Base-by-base conservation (phyloP, 2,329 filamentous ascomycete species). In the Talaromyces sp. region DNA sequence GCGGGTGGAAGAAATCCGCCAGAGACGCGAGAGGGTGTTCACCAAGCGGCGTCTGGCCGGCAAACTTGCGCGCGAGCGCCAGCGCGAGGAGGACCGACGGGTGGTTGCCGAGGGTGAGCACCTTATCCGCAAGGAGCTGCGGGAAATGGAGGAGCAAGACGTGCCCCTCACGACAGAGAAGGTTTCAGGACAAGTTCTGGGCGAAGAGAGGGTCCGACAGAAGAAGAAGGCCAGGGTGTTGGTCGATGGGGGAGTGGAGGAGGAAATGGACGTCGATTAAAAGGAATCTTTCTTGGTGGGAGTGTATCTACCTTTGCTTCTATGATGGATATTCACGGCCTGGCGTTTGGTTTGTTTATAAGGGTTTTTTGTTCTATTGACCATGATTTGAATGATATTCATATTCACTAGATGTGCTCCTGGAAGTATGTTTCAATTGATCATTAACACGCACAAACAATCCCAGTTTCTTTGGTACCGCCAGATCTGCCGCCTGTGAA, bases 1-100 rank as follows among this genome's bases (percentile, higher is more conserved):
- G 78, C 86, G 93, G 65, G 88, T 98, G 69, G 82, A 85, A 70
- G 93, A 97, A 82, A 93, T 98, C 77, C 84, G 92, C 58, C 78
- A 85, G 61, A 86, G 87, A 73, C 85, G 95, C 73, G 93, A 98
- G 83, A 85, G 91, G 68, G 89, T 89, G 66, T 96, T 97, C 80
- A 97, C 96, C 83, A 93, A 91, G 85, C 88, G 89, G 73, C 88
- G 95, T 74, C 92, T 98, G 90, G 87, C 87, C 57, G 93, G 93
- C 75, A 96, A 96, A 80, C 61, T 74, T 55, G 74, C 74, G 58
- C 88, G 89, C 78, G 89, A 89, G 77, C 85, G 87, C 73, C 87
- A 95, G 81, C 82, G 90, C 65, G 89, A 88, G 70, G 81, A 84
- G 65, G 91, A 96, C 73, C 83, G 91, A 75, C 95, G 93, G 82